Evolutionary conservation across 2,329 filamentous ascomycete species (phyloP).

Genomic region (Aureobasidium subglaciale): DNA sequence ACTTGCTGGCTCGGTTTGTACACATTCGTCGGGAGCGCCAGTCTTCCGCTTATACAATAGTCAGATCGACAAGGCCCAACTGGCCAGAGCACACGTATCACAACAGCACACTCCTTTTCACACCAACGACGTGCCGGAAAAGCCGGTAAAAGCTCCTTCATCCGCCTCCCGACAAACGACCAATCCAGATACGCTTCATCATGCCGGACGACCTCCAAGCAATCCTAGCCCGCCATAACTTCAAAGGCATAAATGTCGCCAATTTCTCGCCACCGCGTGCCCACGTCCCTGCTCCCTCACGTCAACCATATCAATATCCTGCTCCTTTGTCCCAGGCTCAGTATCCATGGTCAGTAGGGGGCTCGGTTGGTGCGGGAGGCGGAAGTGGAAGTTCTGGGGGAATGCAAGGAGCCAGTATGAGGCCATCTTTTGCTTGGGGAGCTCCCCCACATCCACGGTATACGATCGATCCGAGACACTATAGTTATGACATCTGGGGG

Average conservation of each 20-base stretch:
- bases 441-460: not conserved
- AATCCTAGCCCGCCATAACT: constrained; percentile 9
- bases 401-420: not conserved
- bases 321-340: not conserved
- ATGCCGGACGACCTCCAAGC: not conserved
- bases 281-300: not conserved
- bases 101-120: no score
- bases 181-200: no score
- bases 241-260: constrained; percentile 2
- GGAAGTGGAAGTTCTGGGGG: no score
- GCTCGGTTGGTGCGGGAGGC: no score
- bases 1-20: no score
- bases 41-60: no score
- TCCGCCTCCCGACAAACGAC: no score
- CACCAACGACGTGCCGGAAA: no score
- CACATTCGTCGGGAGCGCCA: no score
- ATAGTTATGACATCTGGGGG: constrained; percentile 8
- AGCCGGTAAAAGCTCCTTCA: no score
- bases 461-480: constrained; percentile 11
- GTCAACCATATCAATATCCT: not conserved
- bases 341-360: not conserved
- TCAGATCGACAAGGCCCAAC: no score
- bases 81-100: no score
- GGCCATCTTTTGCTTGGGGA: not conserved
- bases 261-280: not conserved